Evolutionary conservation across 129 eudicot species (phyloP).

Genomic region (Erigeron canadensis): DNA sequence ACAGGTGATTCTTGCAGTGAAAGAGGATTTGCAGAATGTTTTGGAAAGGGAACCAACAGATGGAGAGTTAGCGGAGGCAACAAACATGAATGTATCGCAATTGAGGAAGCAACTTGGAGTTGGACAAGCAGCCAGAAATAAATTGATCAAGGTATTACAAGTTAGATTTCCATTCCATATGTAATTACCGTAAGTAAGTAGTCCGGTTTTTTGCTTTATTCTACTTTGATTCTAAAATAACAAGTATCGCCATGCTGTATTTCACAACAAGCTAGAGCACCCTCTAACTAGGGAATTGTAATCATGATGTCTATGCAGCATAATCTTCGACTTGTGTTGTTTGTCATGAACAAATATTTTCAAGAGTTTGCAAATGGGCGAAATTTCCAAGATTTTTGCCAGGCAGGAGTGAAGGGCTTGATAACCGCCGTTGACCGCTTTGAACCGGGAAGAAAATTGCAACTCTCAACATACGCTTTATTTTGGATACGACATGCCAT

Average conservation of each 20-base stretch:
- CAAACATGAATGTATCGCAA: slow-evolving; percentile 54
- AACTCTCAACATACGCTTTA: slow-evolving; percentile 85
- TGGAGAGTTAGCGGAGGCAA: slow-evolving; percentile 75
- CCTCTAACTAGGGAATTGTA: slow-evolving; percentile 5
- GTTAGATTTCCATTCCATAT: slow-evolving; percentile 17
- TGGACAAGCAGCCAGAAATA: slow-evolving; percentile 86
- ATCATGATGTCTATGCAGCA: slow-evolving; percentile 59
- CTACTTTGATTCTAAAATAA: not conserved
- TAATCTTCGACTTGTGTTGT: slow-evolving; percentile 88
- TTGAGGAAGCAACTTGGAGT: slow-evolving; percentile 62
- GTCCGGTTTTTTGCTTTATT: not conserved
- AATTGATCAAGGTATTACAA: slow-evolving; percentile 75
- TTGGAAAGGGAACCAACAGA: slow-evolving; percentile 82
- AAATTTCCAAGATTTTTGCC: slow-evolving; percentile 84
- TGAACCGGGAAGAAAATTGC: slow-evolving; percentile 75
- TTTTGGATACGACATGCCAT: slow-evolving; percentile 96
- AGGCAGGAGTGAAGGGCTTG: slow-evolving; percentile 96
- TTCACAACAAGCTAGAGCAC: not conserved
- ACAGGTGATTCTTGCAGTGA: slow-evolving; percentile 69
- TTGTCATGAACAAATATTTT: slow-evolving; percentile 91
- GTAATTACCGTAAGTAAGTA: not conserved
- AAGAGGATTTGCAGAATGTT: slow-evolving; percentile 56
- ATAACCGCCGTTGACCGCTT: slow-evolving; percentile 92
- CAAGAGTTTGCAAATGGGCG: slow-evolving; percentile 84
- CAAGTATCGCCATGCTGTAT: not conserved